Evolutionary conservation across 108 stramenopile species (phyloP), one percentile per base, ranked within the genome.

Genomic region (Cyclotella kingstonii): DNA sequence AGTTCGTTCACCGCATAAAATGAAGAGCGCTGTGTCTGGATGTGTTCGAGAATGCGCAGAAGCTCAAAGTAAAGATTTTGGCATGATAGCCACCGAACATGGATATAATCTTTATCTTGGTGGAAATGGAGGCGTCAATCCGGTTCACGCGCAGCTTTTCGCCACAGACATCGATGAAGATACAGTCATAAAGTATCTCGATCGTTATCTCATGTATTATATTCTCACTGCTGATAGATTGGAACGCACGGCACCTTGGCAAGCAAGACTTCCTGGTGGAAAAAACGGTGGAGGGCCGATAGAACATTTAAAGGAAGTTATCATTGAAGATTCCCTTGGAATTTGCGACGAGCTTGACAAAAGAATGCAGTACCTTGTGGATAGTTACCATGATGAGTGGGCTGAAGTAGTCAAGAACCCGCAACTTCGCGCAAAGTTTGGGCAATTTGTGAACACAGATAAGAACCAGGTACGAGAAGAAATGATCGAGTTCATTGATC

Each of bases 361-460:
- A 5, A 87, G 90, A 22, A 96, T 96, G 95, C 76, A 84, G 54
- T 69, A 90, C 68, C 74, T 94, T 64, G 88, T 96, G 14, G 86
- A 94, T 56, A 96, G 93, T 5, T 96, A 96, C 77, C 91, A 94
- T 56, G 93, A 94, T 66, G 95, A 96, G 73, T 94, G 93, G 95
- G 90, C 90, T 14, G 91, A 93, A 60, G 93, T 95, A 56, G 89
- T 91, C 51, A 84, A 86, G 54, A 73, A 91, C 48, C 93, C 89
- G 0, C 79, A 83, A 50, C 68, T 74, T 23, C 76, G 91, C 19
- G 75, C 80, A 27, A 66, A 82, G 52, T 96, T 94, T 77, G 77
- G 84, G 48, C 95, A 96, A 68, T 96, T 94, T 57, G 91, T 83
- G 23, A 96, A 96, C 70, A 89, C 91, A 1, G 93, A 95, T 68